Evolutionary conservation across 257 asterid species (phyloP), one percentile per base, ranked within the genome.

Genomic region (Anisodus acutangulus): DNA sequence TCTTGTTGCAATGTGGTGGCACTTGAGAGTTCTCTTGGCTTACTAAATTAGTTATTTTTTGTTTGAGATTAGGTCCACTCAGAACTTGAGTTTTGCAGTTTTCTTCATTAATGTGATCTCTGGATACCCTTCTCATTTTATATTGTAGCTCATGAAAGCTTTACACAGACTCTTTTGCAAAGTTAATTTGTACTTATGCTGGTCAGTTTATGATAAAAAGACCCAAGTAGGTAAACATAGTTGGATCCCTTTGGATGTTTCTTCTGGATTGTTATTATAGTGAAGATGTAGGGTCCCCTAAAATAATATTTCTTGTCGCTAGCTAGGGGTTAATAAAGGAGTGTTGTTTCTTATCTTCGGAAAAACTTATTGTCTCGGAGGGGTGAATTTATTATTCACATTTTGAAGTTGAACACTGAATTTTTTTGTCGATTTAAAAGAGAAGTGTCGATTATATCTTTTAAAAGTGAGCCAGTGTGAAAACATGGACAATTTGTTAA

Each of bases 21-120:
- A 72, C 58, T 72, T 72, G 59, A 72, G 35, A 49, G 81, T 49
- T 74, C 22, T 22, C 81, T 74, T 71, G 26, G 80, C n/a, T 45
- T 71, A 10, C 80, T n/a, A 71, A 72, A 47, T 72, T 45, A 10
- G 26, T 39, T n/a, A 45, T 19, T 0, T 74, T 47, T 76, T 76
- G 26, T 51, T 76, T 76, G 81, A 45, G 63, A 76, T 26, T 49
- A 51, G 63, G 26, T 76, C 63, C 9, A 22, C 63, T 35, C 81
- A 76, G 81, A 22, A 76, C 22, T 19, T 51, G 63, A 49, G 81
- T 49, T 51, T 76, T 76, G 22, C 22, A 31, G 47, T 54, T 78
- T 53, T 53, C 15, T 76, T 78, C 41, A 78, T 78, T 31, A 53
- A 53, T 78, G 82, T 78, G 15, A 26, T 26, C 49, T 26, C 26